Evolutionary conservation across 2,329 filamentous ascomycete genomes (phyloP), one percentile per base, ranked within the genome.

Genomic region (Trichoderma koningii): DNA sequence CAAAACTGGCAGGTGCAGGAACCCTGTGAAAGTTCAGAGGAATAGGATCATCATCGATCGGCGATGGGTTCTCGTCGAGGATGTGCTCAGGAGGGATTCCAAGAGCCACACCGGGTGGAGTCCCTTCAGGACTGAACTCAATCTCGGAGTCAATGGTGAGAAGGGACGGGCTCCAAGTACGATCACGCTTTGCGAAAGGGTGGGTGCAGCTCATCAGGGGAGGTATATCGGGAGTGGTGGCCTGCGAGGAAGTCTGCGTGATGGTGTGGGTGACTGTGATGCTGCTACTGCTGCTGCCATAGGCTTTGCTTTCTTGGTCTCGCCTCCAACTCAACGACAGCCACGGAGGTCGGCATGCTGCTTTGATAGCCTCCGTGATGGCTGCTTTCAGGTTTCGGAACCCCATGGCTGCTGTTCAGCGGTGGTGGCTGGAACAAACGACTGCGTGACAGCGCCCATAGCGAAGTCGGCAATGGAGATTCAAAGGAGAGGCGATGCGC

Each of bases 381-480:
- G n/a, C 14, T 28, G 23, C 30, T 10, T 4, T 21, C 9, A 47
- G 45, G 6, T 12, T 10, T 10, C 26, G 41, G 34, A 28, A 21
- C 12, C 45, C 59, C 64, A 66, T 66, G 56, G 51, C 47, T 56
- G 26, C n/a, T 15, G 34, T 26, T 55, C 15, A 10, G 23, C 45
- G 14, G 19, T 34, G 15, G 17, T 10, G 23, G n/a, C 14, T 17
- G 56, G 51, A 10, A 15, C 51, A 42, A 28, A 14, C 44, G 41
- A 61, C n/a, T 44, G n/a, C 12, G 38, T 55, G 41, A 15, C 12
- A 61, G 21, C 62, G 59, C 45, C 48, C 68, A 69, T 68, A 68
- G 64, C 68, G 68, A 67, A 28, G 55, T 17, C 41, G 38, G 17
- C 23, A 10, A 52, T 30, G 10, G 3, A 52, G 7, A 28, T 1